Evolutionary conservation across 345 rosid species (phyloP).

Genomic region (Nasturtium officinale): DNA sequence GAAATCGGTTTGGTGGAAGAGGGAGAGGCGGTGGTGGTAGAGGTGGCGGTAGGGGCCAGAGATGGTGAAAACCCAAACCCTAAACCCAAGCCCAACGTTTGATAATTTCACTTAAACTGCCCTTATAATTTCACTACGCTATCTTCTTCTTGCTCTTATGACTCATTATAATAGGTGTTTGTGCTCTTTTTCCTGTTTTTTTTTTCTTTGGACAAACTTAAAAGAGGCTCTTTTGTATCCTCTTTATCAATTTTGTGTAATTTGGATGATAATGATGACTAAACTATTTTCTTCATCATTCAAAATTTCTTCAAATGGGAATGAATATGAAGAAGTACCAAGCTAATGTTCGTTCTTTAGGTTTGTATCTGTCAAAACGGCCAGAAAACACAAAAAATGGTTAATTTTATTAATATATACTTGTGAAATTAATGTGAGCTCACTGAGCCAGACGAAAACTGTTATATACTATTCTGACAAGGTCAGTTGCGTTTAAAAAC

Average conservation of each 20-base stretch:
- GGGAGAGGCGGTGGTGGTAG: conserved; percentile 38
- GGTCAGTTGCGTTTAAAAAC: too few species aligned
- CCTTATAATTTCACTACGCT: not conserved
- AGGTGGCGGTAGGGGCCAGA: conserved; percentile 50
- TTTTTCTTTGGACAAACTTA: conserved; percentile 7
- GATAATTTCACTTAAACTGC: too few species aligned
- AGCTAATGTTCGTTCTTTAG: too few species aligned
- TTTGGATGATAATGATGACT: conserved; percentile 39
- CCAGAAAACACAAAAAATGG: too few species aligned
- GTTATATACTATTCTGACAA: too few species aligned
- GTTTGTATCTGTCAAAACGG: too few species aligned
- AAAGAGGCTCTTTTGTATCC: not conserved
- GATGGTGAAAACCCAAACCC: conserved; percentile 29
- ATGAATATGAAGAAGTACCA: too few species aligned
- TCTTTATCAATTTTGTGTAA: conserved; percentile 40
- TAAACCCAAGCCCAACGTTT: too few species aligned
- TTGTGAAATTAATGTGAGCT: too few species aligned
- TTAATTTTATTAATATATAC: too few species aligned
- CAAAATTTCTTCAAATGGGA: not conserved
- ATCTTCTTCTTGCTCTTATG: conserved; percentile 1
- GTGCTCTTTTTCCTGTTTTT: not conserved
- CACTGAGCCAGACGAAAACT: too few species aligned
- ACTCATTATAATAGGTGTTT: conserved; percentile 6
- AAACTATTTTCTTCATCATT: conserved; percentile 19
- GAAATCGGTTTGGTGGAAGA: conserved; percentile 27